Base-by-base conservation (phyloP, 306 rosid species). In the Cucumis hystrix region DNA sequence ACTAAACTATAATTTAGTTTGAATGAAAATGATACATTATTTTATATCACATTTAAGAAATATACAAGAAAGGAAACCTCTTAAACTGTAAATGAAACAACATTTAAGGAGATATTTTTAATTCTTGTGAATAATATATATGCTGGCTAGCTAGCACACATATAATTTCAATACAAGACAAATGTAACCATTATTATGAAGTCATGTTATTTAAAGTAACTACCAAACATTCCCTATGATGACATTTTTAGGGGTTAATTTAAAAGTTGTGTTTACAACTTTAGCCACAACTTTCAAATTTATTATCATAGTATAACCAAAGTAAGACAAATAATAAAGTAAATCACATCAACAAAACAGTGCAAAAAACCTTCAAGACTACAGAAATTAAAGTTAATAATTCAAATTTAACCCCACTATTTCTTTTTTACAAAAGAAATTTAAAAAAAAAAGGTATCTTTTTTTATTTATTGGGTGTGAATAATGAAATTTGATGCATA, bases 121-220 rank as follows among this genome's bases (percentile, higher is more conserved):
- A 47, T 47, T 25, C 56, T 51, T 51, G 72, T 66, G n/a, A 12
- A 39, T 35, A 66, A 35, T 16, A 7, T 35, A 47, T 61, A 28
- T 61, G 71, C 75, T 69, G 55, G 75, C 75, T 69, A 69, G 75
- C 75, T 69, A 69, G 37, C 58, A 23, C 10, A 70, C 58, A 66
- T 43, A 70, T 69, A 43, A 37, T 40, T 66, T 69, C 60, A 49
- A 49, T 71, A 71, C 40, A 71, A 49, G 60, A 71, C 76, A 71
- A 45, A 71, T 8, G 6, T 49, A 70, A 70, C 76, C 76, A 49
- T 40, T 49, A 65, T 69, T 21, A 69, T 45, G 54, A 69, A 69
- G 57, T 23, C 23, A 71, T 71, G 76, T 45, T 71, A 23, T 49
- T 71, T 49, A 49, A 25, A 71, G 76, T 49, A 71, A 71, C 41